Evolutionary conservation across 345 rosid genomes (phyloP), one percentile per base, ranked within the genome.

Genomic region (Angophora floribunda): DNA sequence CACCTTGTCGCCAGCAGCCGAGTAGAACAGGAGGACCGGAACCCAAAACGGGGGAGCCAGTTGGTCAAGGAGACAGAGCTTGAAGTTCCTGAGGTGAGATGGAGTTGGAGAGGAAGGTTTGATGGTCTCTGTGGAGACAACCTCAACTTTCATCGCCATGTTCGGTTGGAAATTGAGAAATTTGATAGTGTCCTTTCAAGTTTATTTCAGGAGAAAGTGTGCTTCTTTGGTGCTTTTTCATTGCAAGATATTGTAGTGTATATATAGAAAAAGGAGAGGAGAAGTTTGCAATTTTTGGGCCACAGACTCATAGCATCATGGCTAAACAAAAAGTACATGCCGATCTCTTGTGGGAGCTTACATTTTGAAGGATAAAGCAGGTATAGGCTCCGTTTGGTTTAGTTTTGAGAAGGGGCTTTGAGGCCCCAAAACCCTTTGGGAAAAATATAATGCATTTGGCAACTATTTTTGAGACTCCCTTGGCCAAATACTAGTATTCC

Each of bases 1-100:
- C 88, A 30, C 79, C n/a, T 41, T 17, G 30, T 16, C 13, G 10
- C 19, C 16, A 16, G 57, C 7, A 85, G 82, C 32, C 30, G 51
- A 10, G 28, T 86, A 89, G 86, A 89, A 86, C 49, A 89, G 84
- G 85, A 88, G 41, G n/a, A 88, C 8, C 17, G 90, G 90, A 49
- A 86, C 24, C 22, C 67, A 88, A 44, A 86, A 65, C 22, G 85
- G 85, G 6, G 90, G 86, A 41, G 87, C 51, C 49, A 88, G 45
- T 26, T 88, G 87, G 44, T 88, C 90, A 1, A 88, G 70, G 67
- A 88, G 85, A 16, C 52, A 85, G 57, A 86, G 13, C 47, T 52
- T 51, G 85, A 50, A 88, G 65, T 41, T 59, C 28, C 80, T 59
- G n/a, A 59, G 84, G 65, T 65, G 52, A 32, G 36, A 24, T 19